Conservation (phyloP, 2,329 filamentous ascomycete species). For the Ophiostoma tasmaniense region DNA sequence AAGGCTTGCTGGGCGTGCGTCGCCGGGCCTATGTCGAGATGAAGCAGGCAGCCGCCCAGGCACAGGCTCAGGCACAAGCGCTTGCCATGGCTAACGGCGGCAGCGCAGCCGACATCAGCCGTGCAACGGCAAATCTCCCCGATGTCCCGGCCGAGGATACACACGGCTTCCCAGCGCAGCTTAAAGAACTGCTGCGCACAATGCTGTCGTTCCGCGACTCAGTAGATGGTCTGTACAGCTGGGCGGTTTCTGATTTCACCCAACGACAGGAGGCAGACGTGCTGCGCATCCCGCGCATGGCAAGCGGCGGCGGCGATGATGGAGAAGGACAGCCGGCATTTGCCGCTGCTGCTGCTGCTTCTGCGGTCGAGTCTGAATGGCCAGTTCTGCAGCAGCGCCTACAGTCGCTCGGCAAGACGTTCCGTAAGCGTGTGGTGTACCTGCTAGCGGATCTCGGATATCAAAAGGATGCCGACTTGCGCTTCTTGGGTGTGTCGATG, state of each 20-base stretch:
- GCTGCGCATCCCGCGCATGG: constrained; percentile 42
- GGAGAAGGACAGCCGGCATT: constrained; percentile 47
- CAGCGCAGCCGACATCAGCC: constrained; percentile 24
- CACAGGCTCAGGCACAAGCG: constrained; percentile 38
- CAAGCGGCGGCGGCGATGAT: constrained; percentile 40
- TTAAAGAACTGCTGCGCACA: constrained; percentile 83
- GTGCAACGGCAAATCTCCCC: constrained; percentile 25
- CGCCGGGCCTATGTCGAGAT: constrained; percentile 34
- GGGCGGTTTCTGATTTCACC: constrained; percentile 90
- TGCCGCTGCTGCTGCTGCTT: constrained; percentile 46
- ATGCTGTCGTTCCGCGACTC: constrained; percentile 93
- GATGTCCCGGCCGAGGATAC: constrained; percentile 50
- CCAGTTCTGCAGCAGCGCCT: constrained; percentile 68
- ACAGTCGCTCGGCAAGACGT: constrained; percentile 62
- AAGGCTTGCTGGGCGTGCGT: constrained; percentile 77
- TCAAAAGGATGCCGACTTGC: constrained; percentile 89
- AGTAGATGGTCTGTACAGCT: constrained; percentile 89
- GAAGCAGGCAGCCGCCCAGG: constrained; percentile 27
- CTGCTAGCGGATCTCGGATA: constrained; percentile 84
- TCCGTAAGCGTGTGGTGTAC: constrained; percentile 67
- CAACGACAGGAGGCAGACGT: constrained; percentile 73
- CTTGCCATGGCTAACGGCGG: constrained; percentile 46
- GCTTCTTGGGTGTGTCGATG: constrained; percentile 93
- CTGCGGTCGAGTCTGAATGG: constrained; percentile 57
- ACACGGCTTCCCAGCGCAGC: constrained; percentile 76